Evolutionary conservation across 1,139 yeast species (phyloP), one percentile per base, ranked within the genome.

Genomic region (Pichia sp.): DNA sequence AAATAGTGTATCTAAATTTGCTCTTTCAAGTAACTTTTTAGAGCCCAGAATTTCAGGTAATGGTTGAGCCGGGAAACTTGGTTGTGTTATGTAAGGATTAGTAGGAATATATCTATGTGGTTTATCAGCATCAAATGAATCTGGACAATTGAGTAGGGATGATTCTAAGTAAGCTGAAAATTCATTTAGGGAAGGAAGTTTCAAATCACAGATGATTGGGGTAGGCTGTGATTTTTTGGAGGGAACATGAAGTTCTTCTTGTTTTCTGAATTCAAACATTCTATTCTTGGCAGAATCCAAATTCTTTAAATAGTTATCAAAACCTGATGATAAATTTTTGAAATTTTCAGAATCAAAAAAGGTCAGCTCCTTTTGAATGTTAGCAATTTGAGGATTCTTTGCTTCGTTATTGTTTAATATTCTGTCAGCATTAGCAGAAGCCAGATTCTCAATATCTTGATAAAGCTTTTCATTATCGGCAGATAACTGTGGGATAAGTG

Each of bases 41-140:
- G 72, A 63, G 44, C 71, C 74, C 22, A 55, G 44, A 50, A 74
- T 63, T 54, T 73, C 79, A 53, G 70, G 73, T 69, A 75, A 65
- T 35, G 96, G 95, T 52, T 86, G 96, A 58, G 81, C 91, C 4
- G 99, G 98, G 63, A 88, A 91, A 61, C 82, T 86, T 19, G 85
- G 75, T 36, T 93, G 85, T 5, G 95, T 85, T 14, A 96, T 95
- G 58, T 84, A 95, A 38, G 94, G 94, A 51, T 79, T 77, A 19
- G 66, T 64, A n/a, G 96, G 95, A 48, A 72, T 76, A 60, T 89
- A 89, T 49, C 76, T 77, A 48, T 80, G 72, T 23, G 97, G 96
- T 50, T 76, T 78, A 54, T 91, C 96, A 2, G 95, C 83, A 59
- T 89, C 93, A 47, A 79, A 73, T 1, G 96, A 85, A 61, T 91